Conservation (phyloP, 805 yeast genomes). For the Blastobotrys muscicola region DNA sequence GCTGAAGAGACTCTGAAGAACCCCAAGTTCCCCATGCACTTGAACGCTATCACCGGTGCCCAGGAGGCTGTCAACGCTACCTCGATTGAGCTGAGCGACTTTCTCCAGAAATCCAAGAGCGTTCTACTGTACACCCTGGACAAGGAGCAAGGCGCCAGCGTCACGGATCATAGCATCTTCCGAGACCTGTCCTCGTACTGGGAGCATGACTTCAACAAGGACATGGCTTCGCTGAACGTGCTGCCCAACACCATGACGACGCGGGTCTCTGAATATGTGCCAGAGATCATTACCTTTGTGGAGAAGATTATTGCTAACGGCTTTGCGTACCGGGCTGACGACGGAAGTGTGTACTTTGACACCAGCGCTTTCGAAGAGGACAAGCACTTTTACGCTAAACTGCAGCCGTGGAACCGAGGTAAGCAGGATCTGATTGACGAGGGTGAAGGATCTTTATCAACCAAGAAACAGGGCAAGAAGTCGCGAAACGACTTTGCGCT, state of each 20-base stretch:
- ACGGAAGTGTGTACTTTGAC: constrained; percentile 92
- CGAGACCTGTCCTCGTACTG: constrained; percentile 75
- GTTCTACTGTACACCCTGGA: constrained; percentile 70
- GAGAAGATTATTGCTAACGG: constrained; percentile 67
- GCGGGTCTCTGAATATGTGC: constrained; percentile 90
- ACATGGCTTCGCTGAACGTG: constrained; percentile 80
- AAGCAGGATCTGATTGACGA: constrained; percentile 76
- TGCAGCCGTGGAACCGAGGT: constrained; percentile 98
- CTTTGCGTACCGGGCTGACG: constrained; percentile 64
- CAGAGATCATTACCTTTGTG: constrained; percentile 80
- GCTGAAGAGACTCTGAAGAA: constrained; percentile 41
- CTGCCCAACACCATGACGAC: constrained; percentile 79
- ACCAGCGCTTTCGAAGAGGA: constrained; percentile 68
- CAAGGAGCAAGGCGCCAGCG: constrained; percentile 56
- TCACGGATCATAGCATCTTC: constrained; percentile 80
- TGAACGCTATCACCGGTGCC: constrained; percentile 52
- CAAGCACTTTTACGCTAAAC: constrained; percentile 83
- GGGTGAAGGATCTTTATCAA: constrained; percentile 79
- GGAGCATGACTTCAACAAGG: constrained; percentile 78
- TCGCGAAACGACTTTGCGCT: constrained; percentile 84
- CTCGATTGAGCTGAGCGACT: constrained; percentile 21
- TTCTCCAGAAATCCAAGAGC: constrained; percentile 53
- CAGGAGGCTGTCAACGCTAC: constrained; percentile 30
- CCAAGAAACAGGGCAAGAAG: constrained; percentile 49
- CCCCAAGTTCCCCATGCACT: constrained; percentile 85